Evolutionary conservation across 805 yeast species (phyloP).

Genomic region (Teunomyces atbi): DNA sequence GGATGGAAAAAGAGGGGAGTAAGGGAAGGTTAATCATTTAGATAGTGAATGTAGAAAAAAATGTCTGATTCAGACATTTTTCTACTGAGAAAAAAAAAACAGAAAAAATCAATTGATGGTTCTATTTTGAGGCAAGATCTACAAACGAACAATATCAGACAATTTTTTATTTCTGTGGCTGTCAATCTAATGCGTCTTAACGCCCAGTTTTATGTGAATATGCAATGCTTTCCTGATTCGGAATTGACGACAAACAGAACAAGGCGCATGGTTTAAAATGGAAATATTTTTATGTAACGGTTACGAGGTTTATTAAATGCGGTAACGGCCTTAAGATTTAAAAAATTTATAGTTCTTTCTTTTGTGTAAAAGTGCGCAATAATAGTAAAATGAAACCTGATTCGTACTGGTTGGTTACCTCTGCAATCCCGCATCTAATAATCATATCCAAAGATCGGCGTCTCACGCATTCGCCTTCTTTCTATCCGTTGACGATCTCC

Average conservation of each 20-base stretch:
- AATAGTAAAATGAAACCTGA: background rate
- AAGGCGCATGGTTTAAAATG: background rate
- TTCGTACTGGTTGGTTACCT: background rate
- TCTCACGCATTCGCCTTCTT: background rate
- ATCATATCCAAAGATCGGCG: background rate
- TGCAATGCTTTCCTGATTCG: background rate
- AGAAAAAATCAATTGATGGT: background rate
- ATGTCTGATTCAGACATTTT: background rate
- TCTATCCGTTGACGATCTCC: background rate
- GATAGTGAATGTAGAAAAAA: background rate
- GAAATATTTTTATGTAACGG: background rate
- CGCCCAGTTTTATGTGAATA: constrained; percentile 1
- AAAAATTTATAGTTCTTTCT: background rate
- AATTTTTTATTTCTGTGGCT: background rate
- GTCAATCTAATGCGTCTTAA: background rate
- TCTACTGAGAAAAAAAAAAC: background rate
- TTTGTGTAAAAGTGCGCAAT: background rate
- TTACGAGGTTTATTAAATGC: background rate
- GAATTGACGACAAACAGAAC: background rate
- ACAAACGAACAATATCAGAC: background rate
- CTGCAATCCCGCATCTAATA: too few species aligned
- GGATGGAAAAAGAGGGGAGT: background rate
- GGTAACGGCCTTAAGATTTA: background rate
- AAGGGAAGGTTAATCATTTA: too few species aligned
- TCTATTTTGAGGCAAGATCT: constrained; percentile 2